Evolutionary conservation across 768 basidiomycete genomes (phyloP).

Genomic region (Pleurotus giganteus): DNA sequence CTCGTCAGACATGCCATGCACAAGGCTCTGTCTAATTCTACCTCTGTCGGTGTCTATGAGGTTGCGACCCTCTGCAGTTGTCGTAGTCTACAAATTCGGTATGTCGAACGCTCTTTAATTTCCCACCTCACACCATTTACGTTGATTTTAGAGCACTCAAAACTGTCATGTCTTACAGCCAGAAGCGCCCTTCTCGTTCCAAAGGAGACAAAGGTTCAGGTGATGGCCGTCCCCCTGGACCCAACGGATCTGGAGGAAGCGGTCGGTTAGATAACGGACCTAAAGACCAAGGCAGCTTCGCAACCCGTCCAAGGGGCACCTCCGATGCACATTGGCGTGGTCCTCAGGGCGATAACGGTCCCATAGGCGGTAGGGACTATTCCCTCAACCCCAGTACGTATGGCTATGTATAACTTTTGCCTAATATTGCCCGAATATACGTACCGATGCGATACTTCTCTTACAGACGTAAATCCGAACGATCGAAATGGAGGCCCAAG

Average conservation of each 20-base stretch:
- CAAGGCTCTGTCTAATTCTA: constrained; percentile 75
- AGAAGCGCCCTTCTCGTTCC: constrained; percentile 65
- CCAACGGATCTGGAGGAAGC: constrained; percentile 32
- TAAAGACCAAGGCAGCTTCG: constrained; percentile 26
- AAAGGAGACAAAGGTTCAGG: constrained; percentile 42
- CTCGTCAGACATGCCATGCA: constrained; percentile 97
- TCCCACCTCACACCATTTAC: constrained; percentile 15
- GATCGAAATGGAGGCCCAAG: background rate
- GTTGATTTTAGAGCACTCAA: constrained; percentile 59
- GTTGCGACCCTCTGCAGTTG: constrained; percentile 91
- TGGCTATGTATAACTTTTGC: constrained; percentile 11
- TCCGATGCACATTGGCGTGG: constrained; percentile 63
- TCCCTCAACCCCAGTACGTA: constrained; percentile 4
- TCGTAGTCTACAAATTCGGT: constrained; percentile 88
- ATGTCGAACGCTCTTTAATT: constrained; percentile 25
- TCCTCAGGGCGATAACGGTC: constrained; percentile 5
- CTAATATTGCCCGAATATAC: background rate
- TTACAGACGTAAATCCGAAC: background rate
- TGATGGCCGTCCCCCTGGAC: constrained; percentile 23
- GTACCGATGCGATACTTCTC: constrained; percentile 22
- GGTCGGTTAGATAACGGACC: constrained; percentile 26
- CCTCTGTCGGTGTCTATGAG: constrained; percentile 91
- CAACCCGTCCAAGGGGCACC: constrained; percentile 65
- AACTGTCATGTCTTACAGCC: constrained; percentile 84
- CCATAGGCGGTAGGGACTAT: background rate